These are phyloP conservation scores for Lycium barbarum DNA, from an alignment of 257 asterid genomes.

Conservation along the genomic window DNA sequence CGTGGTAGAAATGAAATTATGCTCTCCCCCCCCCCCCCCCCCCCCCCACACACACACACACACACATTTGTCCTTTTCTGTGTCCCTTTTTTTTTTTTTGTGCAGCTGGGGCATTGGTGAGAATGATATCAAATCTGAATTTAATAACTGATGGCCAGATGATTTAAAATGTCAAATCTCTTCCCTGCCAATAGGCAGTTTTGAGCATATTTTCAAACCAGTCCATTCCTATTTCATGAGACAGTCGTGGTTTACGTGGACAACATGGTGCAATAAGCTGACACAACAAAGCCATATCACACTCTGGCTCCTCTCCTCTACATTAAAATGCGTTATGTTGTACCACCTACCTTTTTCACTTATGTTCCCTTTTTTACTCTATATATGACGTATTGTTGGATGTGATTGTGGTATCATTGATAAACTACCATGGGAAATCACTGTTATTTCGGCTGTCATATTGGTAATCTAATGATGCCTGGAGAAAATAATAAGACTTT, in stretches of 20 bases:
- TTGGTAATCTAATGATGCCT: constrained; percentile 15
- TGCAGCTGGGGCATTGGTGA: constrained; percentile 14
- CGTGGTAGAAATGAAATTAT: constrained; percentile 11
- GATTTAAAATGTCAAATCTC: constrained; percentile 19
- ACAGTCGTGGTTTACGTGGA: not conserved
- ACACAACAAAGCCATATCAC: constrained; percentile 5
- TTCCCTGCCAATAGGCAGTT: constrained; percentile 18
- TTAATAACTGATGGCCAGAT: not conserved
- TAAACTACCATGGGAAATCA: not conserved
- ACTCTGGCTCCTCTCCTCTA: not conserved
- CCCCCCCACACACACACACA: not conserved
- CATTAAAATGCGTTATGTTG: not conserved
- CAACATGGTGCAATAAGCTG: constrained; percentile 9
- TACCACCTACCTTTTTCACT: not conserved
- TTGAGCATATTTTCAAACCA: not conserved
- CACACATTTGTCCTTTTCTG: not conserved
- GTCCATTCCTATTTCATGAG: not conserved
- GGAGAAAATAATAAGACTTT: not conserved
- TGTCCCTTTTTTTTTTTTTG: not conserved
- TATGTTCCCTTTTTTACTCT: not conserved
- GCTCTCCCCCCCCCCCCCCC: not conserved
- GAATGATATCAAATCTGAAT: not conserved
- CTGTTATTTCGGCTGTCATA: not conserved
- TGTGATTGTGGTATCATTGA: constrained; percentile 18
- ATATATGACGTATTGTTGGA: not conserved